phyloP scores from a whole-genome alignment of 1,284 basidiomycete genomes.

The Tilletia caries region DNA sequence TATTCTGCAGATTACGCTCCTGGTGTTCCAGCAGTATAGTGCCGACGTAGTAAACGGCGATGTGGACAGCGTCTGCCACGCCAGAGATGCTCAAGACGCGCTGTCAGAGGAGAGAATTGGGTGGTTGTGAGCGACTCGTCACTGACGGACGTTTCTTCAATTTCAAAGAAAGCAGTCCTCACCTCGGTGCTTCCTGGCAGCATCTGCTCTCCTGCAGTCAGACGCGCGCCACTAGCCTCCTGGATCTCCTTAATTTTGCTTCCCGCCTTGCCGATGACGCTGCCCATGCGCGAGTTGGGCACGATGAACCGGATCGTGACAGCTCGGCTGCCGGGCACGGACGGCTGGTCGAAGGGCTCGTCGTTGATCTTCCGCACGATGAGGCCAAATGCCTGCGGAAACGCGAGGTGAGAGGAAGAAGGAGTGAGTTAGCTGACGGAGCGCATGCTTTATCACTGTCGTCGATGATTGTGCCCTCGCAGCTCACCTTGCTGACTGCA shows the following conservation, averaged over 20 bases:
- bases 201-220: slow-evolving; percentile 97
- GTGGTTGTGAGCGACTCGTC: neutral
- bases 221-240: slow-evolving; percentile 89
- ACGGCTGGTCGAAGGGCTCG: slow-evolving; percentile 95
- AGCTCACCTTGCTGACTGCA: slow-evolving; percentile 86
- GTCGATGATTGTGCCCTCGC: neutral
- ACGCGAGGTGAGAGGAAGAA: neutral
- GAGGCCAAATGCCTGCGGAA: slow-evolving; percentile 88
- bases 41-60: slow-evolving; percentile 97
- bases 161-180: neutral
- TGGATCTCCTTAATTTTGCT: slow-evolving; percentile 99
- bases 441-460: neutral
- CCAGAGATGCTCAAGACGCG: slow-evolving; percentile 88
- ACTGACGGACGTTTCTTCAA: neutral
- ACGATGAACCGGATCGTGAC: slow-evolving; percentile 98
- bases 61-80: slow-evolving; percentile 99
- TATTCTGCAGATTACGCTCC: slow-evolving; percentile 59
- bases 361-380: slow-evolving; percentile 99
- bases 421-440: neutral
- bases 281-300: slow-evolving; percentile 98
- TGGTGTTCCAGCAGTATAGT: slow-evolving; percentile 94
- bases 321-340: slow-evolving; percentile 92
- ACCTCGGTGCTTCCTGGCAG: slow-evolving; percentile 93
- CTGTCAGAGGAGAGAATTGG: neutral
- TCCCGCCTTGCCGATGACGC: slow-evolving; percentile 95